Evolutionary conservation across 495 filamentous ascomycete species (phyloP), one percentile per base, ranked within the genome.

Genomic region (Lichina pygmaea): DNA sequence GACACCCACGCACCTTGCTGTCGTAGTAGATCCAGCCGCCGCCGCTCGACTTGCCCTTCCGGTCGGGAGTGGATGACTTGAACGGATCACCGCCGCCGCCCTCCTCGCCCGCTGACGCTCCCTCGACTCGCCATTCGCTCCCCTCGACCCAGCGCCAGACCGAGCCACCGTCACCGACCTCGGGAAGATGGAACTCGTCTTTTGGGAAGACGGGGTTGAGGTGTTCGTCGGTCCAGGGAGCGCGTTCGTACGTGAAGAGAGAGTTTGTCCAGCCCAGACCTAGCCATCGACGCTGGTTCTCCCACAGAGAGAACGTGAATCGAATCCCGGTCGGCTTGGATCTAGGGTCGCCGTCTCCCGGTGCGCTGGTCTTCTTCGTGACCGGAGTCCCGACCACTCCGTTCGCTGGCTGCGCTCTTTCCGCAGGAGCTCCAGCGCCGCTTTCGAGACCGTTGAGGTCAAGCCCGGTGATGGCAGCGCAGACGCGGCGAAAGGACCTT

Each of bases 11-110:
- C 59, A 86, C 84, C 74, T 93, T 94, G 58, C 86, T 95, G 57
- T 99, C 89, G 60, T 93, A 94, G 60, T 89, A 99, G 41, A 92
- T 79, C 89, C 89, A 99, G 3, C 89, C 89, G 46, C 73, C 72
- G 4, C 70, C 74, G 31, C 49, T 58, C 55, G 48, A 47, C 39
- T 49, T 52, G 40, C 37, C 52, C 57, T 49, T 58, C 57, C 48
- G 52, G 57, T 67, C 49, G 24, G 53, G 36, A 32, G 58, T 58
- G 0, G 54, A 24, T 24, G 24, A 24, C 24, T 24, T 24, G 24
- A 4, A 2, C 2, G 4, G 24, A 24, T 24, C 24, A 4, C 49
- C 56, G 42, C 43, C 60, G 41, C 50, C 66, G 59, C 49, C 65
- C 52, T 58, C 66, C 63, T 44, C 68, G 60, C 41, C 77, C 11